These are phyloP conservation scores for Quercus suber DNA, from an alignment of 306 rosid species.

Conservation along the genomic window DNA sequence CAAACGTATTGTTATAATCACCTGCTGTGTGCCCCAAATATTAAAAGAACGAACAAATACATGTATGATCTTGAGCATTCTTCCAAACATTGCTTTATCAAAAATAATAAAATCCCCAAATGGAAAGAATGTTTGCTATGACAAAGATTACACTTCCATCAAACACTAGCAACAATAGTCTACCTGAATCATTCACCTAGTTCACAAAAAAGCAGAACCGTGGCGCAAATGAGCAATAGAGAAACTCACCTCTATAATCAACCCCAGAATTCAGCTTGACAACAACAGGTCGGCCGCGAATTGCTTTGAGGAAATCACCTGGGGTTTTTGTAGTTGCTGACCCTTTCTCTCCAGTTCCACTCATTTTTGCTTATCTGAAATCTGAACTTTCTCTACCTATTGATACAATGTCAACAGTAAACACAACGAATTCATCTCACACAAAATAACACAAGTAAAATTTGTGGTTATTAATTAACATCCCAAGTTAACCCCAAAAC, in stretches of 20 bases:
- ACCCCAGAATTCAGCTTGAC: conserved; percentile 93
- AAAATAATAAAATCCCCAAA: neutral
- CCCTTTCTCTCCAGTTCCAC: conserved; percentile 64
- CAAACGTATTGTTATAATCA: neutral
- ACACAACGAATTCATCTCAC: neutral
- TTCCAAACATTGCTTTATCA: neutral
- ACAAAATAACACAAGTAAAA: neutral
- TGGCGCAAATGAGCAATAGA: conserved; percentile 2
- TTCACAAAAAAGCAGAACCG: neutral
- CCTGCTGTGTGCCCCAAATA: too few species aligned
- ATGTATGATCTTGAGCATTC: too few species aligned
- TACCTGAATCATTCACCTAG: neutral
- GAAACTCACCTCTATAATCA: conserved; percentile 68
- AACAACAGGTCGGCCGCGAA: conserved; percentile 92
- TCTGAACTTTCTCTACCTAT: conserved; percentile 1
- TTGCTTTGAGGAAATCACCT: conserved; percentile 87
- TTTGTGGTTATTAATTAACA: neutral
- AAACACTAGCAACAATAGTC: neutral
- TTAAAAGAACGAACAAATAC: too few species aligned
- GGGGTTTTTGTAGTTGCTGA: conserved; percentile 79
- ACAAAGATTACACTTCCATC: neutral
- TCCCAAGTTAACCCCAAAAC: neutral
- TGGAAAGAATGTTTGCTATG: neutral
- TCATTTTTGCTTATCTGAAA: conserved; percentile 30
- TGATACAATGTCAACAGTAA: neutral